Conservation (phyloP, 768 basidiomycete genomes). For the Kwoniella europaea region DNA sequence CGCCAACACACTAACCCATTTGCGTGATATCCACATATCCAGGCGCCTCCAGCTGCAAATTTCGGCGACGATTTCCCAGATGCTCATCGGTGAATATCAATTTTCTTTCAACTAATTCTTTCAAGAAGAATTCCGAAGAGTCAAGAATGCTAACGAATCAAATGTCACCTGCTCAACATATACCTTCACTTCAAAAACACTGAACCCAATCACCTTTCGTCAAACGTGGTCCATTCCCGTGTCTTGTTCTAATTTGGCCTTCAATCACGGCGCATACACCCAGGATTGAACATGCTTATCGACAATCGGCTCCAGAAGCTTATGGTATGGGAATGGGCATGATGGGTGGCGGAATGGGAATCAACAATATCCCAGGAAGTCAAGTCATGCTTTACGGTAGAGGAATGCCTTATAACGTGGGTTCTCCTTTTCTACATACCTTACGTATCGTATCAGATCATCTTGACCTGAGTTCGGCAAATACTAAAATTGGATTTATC, state of each 20-base stretch:
- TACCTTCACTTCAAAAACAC: not conserved
- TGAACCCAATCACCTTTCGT: no score
- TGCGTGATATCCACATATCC: not conserved
- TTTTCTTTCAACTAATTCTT: not conserved
- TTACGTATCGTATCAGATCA: not conserved
- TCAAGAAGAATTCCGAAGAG: not conserved
- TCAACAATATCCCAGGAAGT: conserved; percentile 46
- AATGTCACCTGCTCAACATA: not conserved
- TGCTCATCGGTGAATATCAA: conserved; percentile 45
- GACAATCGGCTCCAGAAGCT: conserved; percentile 45
- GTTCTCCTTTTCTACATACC: not conserved
- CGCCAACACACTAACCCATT: not conserved
- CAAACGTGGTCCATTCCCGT: no score
- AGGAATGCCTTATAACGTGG: conserved; percentile 35
- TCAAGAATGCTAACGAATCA: conserved; percentile 6
- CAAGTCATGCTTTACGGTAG: conserved; percentile 49
- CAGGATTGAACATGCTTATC: conserved; percentile 50
- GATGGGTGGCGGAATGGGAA: conserved; percentile 46
- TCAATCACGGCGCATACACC: no score
- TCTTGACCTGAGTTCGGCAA: not conserved
- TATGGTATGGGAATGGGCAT: conserved; percentile 46
- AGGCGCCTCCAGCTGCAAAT: conserved; percentile 49
- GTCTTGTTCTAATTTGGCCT: no score
- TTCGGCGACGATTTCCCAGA: conserved; percentile 49
- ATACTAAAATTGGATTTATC: not conserved